These are phyloP conservation scores for Microstroma glucosiphilum DNA, from an alignment of 1,284 basidiomycete species.

Conservation along the genomic window DNA sequence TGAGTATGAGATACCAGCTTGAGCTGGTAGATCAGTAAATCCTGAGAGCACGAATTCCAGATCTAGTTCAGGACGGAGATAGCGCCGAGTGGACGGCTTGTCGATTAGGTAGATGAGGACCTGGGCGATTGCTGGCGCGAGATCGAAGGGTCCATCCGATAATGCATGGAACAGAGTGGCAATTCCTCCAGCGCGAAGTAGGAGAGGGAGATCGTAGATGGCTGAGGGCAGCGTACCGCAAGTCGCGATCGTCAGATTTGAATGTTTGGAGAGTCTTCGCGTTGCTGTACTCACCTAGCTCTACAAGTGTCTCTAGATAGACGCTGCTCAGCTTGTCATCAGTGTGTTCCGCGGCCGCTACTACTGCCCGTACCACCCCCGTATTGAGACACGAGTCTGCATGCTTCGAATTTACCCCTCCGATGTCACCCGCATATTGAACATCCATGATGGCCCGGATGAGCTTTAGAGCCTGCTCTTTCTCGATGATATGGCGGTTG, in stretches of 20 bases:
- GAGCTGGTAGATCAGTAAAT: slow-evolving; percentile 70
- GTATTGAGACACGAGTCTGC: slow-evolving; percentile 17
- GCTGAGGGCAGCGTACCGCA: slow-evolving; percentile 48
- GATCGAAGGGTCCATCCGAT: slow-evolving; percentile 77
- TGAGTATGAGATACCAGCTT: slow-evolving; percentile 55
- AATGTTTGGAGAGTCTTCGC: not conserved
- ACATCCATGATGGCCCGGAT: slow-evolving; percentile 71
- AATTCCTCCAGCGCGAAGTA: slow-evolving; percentile 74
- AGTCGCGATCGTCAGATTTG: not conserved
- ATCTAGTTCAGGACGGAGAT: slow-evolving; percentile 75
- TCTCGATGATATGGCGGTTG: slow-evolving; percentile 73
- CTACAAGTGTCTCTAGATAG: slow-evolving; percentile 80
- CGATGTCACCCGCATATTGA: slow-evolving; percentile 36
- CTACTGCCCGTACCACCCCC: slow-evolving; percentile 63
- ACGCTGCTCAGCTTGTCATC: slow-evolving; percentile 83
- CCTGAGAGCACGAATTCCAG: slow-evolving; percentile 63
- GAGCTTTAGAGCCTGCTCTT: slow-evolving; percentile 89
- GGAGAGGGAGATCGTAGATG: slow-evolving; percentile 75
- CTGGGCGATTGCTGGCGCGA: slow-evolving; percentile 75
- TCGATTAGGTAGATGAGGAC: slow-evolving; percentile 80
- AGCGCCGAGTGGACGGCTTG: slow-evolving; percentile 71
- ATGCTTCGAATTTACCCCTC: no score
- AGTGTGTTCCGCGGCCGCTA: slow-evolving; percentile 83
- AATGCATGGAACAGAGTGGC: slow-evolving; percentile 78
- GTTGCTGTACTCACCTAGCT: slow-evolving; percentile 61